Evolutionary conservation across 306 rosid genomes (phyloP), one percentile per base, ranked within the genome.

Genomic region (Glycine tomentella): DNA sequence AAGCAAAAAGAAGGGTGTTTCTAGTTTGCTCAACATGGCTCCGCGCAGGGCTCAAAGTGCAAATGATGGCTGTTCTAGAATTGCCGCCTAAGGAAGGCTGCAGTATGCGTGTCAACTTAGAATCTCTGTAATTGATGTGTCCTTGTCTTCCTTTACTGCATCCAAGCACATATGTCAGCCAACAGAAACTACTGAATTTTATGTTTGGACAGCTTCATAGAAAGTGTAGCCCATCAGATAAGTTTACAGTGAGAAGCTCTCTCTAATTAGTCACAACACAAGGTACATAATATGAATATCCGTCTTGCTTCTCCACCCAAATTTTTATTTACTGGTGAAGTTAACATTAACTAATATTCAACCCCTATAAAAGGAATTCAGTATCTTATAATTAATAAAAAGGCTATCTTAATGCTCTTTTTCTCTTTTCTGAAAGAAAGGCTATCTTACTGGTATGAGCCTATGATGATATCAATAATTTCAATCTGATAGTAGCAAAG

Each of bases 71-170:
- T 84, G 98, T 94, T 90, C 98, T 90, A 78, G 97, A 97, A 85
- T 94, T 94, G 70, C 98, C 98, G 67, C 98, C 96, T 79, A 94
- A 82, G 79, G 88, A 90, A 62, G 98, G 92, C 96, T 94, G 98
- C 80, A 94, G 88, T 72, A 94, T 89, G 71, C 98, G 97, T 20
- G 98, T 92, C 83, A 94, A 86, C 88, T 92, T 94, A 58, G 98
- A 94, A 89, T 94, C 97, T 82, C 98, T 87, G 89, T 94, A 94
- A 86, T 94, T 94, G 77, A 94, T 85, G 87, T 94, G 97, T 11
- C 96, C 98, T 38, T 90, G 85, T 73, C 90, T 88, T 84, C 94
- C 98, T 65, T 94, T 92, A 81, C 97, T 94, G 93, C 88, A 78
- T 77, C 56, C 69, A 73, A 70, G 63, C 72, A 84, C 44, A 81